Base-by-base conservation (phyloP, 1,284 basidiomycete species). In the Papiliotrema flavescens region DNA sequence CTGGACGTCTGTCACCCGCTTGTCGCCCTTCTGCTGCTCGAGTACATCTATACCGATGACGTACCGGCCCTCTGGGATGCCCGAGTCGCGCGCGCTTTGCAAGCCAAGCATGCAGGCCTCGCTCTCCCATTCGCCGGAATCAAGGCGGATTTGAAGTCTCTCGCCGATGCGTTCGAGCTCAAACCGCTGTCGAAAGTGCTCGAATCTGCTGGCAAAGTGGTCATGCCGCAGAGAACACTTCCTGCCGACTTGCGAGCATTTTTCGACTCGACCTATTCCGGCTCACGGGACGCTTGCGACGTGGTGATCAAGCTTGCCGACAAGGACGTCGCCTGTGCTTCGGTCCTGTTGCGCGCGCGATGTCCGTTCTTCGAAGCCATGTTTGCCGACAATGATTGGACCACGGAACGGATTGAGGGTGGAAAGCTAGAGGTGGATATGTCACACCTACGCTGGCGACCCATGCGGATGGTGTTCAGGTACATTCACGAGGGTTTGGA, bases 41-140 rank as follows among this genome's bases (percentile, higher is more conserved):
- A 87, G 46, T 98, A 95, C 69, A 71, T 98, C 13, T 98, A 98
- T 76, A 84, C 89, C 2, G 94, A 98, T 71, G 82, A 86, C 26
- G 73, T 94, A 0, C 80, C 89, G 7, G 84, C 90, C 0, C 70
- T 95, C 6, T 96, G 92, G 90, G 93, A 97, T 66, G 80, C 81
- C 13, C 84, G 91, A 13, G 80, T 97, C 11, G 78, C 79, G 1
- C 67, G 77, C 1, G 74, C 78, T 1, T 75, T 88, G 2, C 78
- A 79, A 43, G 68, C 68, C n/a, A 62, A 79, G 48, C 77, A 83
- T 37, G 61, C 74, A 7, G 61, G 61, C n/a, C 64, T 81, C 20
- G 76, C 78, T 34, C 67, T 82, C 5, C 78, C 78, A 6, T 73
- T 82, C 17, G 63, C 64, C 1, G 76, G 80, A 45, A 79, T 91